These are phyloP conservation scores for Globisporangium nodosum DNA, from an alignment of 352 stramenopile species.

Conservation along the genomic window DNA sequence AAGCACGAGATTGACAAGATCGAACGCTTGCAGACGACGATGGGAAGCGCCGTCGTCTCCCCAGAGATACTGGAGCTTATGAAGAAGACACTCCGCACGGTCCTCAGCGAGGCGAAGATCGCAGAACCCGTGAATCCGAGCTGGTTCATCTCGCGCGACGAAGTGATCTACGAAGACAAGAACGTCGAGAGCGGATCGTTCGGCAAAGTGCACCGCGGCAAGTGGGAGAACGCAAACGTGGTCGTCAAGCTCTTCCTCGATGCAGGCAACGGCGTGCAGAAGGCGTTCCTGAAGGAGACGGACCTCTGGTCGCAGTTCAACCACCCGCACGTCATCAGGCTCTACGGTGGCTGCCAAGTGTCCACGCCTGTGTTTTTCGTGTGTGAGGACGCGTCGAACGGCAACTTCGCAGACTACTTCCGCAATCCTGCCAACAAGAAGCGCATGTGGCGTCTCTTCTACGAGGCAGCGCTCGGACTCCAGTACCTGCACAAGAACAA, in stretches of 20 bases:
- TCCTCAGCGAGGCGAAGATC: slow-evolving; percentile 5
- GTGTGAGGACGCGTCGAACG: slow-evolving; percentile 28
- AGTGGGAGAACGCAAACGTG: slow-evolving; percentile 17
- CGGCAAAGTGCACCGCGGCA: slow-evolving; percentile 13
- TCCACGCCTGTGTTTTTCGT: slow-evolving; percentile 16
- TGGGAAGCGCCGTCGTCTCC: not conserved
- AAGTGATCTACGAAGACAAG: slow-evolving; percentile 4
- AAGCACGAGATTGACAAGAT: slow-evolving; percentile 17
- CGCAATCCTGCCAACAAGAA: slow-evolving; percentile 9
- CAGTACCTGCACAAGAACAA: slow-evolving; percentile 50
- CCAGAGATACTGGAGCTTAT: slow-evolving; percentile 8
- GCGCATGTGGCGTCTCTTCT: slow-evolving; percentile 20
- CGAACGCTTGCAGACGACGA: not conserved
- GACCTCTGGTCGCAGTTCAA: slow-evolving; percentile 22
- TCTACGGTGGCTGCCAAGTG: slow-evolving; percentile 29
- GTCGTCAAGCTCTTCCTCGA: slow-evolving; percentile 27
- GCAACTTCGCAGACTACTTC: slow-evolving; percentile 37
- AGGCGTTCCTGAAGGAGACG: slow-evolving; percentile 21
- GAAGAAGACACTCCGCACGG: slow-evolving; percentile 4
- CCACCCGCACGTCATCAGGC: slow-evolving; percentile 22
- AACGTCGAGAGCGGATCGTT: slow-evolving; percentile 5
- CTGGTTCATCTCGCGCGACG: slow-evolving; percentile 18
- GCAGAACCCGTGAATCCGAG: slow-evolving; percentile 7
- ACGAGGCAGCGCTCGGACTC: slow-evolving; percentile 39
- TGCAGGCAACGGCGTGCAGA: not conserved